These are phyloP conservation scores for Claviceps paspali DNA, from an alignment of 2,329 filamentous ascomycete genomes.

Conservation along the genomic window DNA sequence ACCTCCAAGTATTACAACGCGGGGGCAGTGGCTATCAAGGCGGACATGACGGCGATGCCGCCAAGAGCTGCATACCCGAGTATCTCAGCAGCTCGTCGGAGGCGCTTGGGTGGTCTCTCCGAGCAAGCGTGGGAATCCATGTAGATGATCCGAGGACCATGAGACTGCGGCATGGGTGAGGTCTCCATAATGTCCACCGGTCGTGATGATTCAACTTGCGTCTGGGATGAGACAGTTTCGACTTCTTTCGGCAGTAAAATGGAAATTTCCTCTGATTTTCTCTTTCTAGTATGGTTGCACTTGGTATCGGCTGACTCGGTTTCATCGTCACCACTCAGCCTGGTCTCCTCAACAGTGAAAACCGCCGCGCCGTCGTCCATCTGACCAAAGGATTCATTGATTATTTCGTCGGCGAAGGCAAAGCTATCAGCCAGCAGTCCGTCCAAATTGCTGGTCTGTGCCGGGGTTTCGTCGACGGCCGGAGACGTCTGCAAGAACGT, in stretches of 20 bases:
- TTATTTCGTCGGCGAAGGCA: constrained; percentile 16
- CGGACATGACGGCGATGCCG: constrained; percentile 24
- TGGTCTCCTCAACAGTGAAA: not conserved
- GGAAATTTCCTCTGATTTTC: constrained; percentile 4
- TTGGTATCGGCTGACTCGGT: not conserved
- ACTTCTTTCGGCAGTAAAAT: constrained; percentile 2
- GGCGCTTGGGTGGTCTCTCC: constrained; percentile 14
- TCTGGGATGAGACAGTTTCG: constrained; percentile 2
- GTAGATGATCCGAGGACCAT: not conserved
- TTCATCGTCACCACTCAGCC: not conserved
- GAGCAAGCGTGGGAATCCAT: not conserved
- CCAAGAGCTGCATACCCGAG: constrained; percentile 22
- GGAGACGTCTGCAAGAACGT: constrained; percentile 17
- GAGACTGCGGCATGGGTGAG: not conserved
- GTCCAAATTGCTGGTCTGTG: not conserved
- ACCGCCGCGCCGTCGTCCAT: not conserved
- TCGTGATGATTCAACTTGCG: not conserved
- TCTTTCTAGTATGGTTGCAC: no score
- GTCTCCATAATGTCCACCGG: not conserved
- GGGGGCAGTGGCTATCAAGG: constrained; percentile 23
- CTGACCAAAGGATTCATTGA: constrained; percentile 10
- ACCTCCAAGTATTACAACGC: constrained; percentile 8
- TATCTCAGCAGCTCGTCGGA: constrained; percentile 20
- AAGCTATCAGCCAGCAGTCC: constrained; percentile 14
- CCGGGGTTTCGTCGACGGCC: not conserved